phyloP scores from a whole-genome alignment of 306 rosid species.

The Pachyrhizus erosus region DNA sequence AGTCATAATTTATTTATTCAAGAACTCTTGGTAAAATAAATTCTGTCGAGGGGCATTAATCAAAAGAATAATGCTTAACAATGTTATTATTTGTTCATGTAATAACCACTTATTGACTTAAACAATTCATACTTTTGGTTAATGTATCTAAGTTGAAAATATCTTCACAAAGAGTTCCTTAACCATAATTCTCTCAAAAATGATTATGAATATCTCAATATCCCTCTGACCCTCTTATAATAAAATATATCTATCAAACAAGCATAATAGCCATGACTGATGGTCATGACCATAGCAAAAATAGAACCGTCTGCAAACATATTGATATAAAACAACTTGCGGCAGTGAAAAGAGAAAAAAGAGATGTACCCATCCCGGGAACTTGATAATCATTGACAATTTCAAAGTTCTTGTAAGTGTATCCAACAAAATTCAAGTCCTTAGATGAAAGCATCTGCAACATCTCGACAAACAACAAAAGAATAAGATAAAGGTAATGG shows the following conservation, averaged over 20 bases:
- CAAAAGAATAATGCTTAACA: background rate
- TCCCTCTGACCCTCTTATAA: background rate
- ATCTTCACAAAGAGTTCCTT: constrained; percentile 15
- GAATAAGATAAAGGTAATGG: background rate
- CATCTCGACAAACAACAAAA: constrained; percentile 37
- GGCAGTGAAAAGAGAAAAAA: constrained; percentile 30
- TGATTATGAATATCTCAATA: background rate
- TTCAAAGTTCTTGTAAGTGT: constrained; percentile 96
- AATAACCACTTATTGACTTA: background rate
- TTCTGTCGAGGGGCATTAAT: background rate
- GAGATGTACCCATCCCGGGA: constrained; percentile 88
- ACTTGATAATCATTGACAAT: constrained; percentile 95
- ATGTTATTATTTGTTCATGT: background rate
- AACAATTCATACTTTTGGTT: background rate
- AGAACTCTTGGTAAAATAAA: background rate
- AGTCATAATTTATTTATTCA: background rate
- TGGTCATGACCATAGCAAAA: constrained; percentile 4
- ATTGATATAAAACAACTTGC: constrained; percentile 6
- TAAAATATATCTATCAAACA: background rate
- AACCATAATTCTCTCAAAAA: background rate
- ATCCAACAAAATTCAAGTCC: constrained; percentile 97
- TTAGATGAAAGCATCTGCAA: constrained; percentile 96
- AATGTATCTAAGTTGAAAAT: constrained; percentile 8
- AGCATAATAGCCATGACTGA: constrained; percentile 1
- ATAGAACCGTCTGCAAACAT: constrained; percentile 11